Percentiles rank a stretch among this genome's conserved stretches.
Conservation (phyloP, 768 basidiomycete species). For the Boletus reticulatus region DNA sequence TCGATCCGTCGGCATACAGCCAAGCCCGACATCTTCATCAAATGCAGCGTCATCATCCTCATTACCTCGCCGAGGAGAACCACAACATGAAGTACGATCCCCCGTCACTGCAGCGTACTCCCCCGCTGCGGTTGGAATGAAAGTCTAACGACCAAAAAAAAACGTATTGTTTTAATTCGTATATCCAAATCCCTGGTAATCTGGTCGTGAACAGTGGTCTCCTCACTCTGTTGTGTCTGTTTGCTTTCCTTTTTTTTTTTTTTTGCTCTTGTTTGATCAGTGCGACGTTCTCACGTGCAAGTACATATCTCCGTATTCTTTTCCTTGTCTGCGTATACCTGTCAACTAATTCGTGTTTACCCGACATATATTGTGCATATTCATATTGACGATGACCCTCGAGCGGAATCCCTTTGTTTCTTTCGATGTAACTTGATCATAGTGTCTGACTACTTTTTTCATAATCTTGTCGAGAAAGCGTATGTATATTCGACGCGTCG, state of each 20-base stretch:
- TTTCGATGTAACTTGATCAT: not conserved
- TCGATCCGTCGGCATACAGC: slow-evolving; percentile 30
- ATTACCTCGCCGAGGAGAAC: slow-evolving; percentile 34
- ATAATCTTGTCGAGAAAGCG: not conserved
- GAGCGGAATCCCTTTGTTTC: not conserved
- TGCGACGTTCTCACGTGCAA: slow-evolving; percentile 7
- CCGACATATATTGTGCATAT: slow-evolving; percentile 24
- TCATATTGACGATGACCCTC: slow-evolving; percentile 2
- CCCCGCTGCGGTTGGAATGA: slow-evolving; percentile 51
- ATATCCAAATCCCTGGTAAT: slow-evolving; percentile 29
- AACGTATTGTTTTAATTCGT: slow-evolving; percentile 11
- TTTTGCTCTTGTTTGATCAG: slow-evolving; percentile 1
- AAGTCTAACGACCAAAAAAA: slow-evolving; percentile 29
- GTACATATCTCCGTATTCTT: slow-evolving; percentile 13
- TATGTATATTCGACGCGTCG: not conserved
- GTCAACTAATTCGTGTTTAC: slow-evolving; percentile 18
- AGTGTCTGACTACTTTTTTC: not conserved
- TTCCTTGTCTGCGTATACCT: slow-evolving; percentile 19
- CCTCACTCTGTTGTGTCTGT: slow-evolving; percentile 1
- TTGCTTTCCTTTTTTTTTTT: not conserved
- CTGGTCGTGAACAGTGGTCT: slow-evolving; percentile 24
- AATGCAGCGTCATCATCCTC: slow-evolving; percentile 33
- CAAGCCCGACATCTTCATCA: slow-evolving; percentile 34
- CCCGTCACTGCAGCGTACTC: slow-evolving; percentile 42
- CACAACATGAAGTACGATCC: slow-evolving; percentile 44